Base-by-base conservation (phyloP, 179 eudicot genomes). In the Spergularia azorica region DNA sequence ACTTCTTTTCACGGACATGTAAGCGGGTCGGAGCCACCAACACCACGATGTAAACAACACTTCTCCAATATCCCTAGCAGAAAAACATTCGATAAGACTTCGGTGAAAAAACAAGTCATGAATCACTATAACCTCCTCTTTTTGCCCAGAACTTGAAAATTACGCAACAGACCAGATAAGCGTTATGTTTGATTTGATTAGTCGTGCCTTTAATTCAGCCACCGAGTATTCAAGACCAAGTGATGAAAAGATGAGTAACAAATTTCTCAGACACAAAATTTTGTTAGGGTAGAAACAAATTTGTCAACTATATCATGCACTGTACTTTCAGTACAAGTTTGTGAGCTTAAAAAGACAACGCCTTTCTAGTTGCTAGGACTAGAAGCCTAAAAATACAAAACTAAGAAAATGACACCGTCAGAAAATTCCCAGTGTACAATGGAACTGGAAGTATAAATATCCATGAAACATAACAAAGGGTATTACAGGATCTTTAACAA, bases 351-450 rank as follows among this genome's bases (percentile, higher is more conserved):
- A 46, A 13, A 26, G 39, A 46, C 55, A 20, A 58, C 20, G 59
- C 67, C 67, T 18, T 58, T n/a, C 67, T 68, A 70, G 32, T 18
- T 58, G 38, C 67, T 68, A 70, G 32, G 20, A 76, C 51, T 50
- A 76, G 10, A 70, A 52, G 17, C 36, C 70, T 78, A 63, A 39
- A 15, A 52, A 32, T 77, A 63, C 64, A 78, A 77, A 78, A 78
- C 46, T 48, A 11, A 52, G 39, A 21, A 56, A 55, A 71, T 4
- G 63, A 17, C 12, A 16, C 7, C 13, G n/a, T 9, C 26, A n/a
- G 54, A 26, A 5, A 55, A 11, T 26, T 55, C 1, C 4, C 51
- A 55, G 74, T 71, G 60, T 46, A 26, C 32, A 9, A 16, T 7
- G 68, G 48, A n/a, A 21, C 9, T 36, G 50, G 14, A 7, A 56